These are phyloP conservation scores for Lipomyces starkeyi DNA, from an alignment of 805 yeast species.

Conservation along the genomic window DNA sequence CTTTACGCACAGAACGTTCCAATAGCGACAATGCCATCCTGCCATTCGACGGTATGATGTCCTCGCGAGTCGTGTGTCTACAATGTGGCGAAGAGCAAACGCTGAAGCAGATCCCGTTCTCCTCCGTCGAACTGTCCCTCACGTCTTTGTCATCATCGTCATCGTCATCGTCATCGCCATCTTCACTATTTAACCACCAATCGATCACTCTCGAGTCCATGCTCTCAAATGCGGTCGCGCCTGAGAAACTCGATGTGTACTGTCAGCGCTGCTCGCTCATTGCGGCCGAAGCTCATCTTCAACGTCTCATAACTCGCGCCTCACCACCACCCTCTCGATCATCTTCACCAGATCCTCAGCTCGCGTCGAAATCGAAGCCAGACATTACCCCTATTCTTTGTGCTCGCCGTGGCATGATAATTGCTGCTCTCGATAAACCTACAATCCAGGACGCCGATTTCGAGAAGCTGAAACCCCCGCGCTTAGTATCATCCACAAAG, in stretches of 20 bases:
- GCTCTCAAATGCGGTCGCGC: slow-evolving; percentile 70
- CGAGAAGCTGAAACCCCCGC: slow-evolving; percentile 65
- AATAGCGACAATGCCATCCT: not conserved
- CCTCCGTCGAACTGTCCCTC: slow-evolving; percentile 44
- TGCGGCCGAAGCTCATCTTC: slow-evolving; percentile 44
- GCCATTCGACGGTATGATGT: slow-evolving; percentile 89
- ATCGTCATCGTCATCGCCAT: not conserved
- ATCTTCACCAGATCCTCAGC: not conserved
- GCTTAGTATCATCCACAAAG: slow-evolving; percentile 68
- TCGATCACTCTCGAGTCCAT: slow-evolving; percentile 3
- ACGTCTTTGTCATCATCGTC: slow-evolving; percentile 4
- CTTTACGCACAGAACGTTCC: slow-evolving; percentile 9
- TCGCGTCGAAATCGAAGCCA: not conserved
- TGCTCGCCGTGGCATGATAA: slow-evolving; percentile 56
- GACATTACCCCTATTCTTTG: slow-evolving; percentile 44
- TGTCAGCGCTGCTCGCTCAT: slow-evolving; percentile 87
- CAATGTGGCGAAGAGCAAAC: slow-evolving; percentile 96
- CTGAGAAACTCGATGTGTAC: slow-evolving; percentile 89
- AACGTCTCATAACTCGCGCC: slow-evolving; percentile 17
- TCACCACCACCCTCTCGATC: not conserved
- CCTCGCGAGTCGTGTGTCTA: slow-evolving; percentile 88
- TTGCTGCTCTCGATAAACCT: slow-evolving; percentile 61
- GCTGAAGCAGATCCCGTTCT: slow-evolving; percentile 74
- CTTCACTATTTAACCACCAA: not conserved
- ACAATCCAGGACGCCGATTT: slow-evolving; percentile 81